A percentile compares a stretch with the other conserved stretches of the same genome.
Conservation (phyloP, 1,284 basidiomycete species). For the Puccinia horiana region DNA sequence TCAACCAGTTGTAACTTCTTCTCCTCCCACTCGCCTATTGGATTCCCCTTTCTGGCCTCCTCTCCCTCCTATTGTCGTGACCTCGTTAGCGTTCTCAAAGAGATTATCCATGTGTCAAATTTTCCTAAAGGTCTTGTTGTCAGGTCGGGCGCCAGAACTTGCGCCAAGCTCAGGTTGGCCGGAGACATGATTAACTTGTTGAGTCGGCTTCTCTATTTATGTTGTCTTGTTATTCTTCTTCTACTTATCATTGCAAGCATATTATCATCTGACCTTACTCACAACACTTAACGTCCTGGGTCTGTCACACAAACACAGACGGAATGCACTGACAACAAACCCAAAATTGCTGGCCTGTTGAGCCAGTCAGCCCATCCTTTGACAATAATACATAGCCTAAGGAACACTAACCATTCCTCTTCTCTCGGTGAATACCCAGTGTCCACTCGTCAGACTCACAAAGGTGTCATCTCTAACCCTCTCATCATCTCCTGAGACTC, state of each 20-base stretch:
- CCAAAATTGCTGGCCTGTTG: slow-evolving; percentile 7
- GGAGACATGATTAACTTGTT: slow-evolving; percentile 35
- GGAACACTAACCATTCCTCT: not conserved
- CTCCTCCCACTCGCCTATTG: not conserved
- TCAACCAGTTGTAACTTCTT: not conserved
- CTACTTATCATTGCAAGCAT: not conserved
- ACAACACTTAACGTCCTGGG: slow-evolving; percentile 33
- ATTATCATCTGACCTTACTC: slow-evolving; percentile 1
- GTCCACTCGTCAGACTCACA: slow-evolving; percentile 31
- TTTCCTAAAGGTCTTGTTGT: slow-evolving; percentile 18
- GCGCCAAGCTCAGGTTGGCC: not conserved
- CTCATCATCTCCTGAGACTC: not conserved
- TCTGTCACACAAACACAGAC: slow-evolving; percentile 8
- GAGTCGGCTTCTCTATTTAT: not conserved
- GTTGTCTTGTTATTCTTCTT: not conserved
- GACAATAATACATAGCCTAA: not conserved
- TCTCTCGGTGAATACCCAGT: not conserved
- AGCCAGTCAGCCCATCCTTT: slow-evolving; percentile 14
- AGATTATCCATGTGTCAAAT: slow-evolving; percentile 38
- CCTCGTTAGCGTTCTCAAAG: not conserved
- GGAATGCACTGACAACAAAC: slow-evolving; percentile 1
- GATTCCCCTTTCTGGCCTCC: slow-evolving; percentile 6
- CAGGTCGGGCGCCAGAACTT: slow-evolving; percentile 14
- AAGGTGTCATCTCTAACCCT: slow-evolving; percentile 38
- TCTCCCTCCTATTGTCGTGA: not conserved